A percentile compares a stretch with the other conserved stretches of the same genome.
Conservation (phyloP, 2,329 filamentous ascomycete genomes). For the Diaporthe australafricana region DNA sequence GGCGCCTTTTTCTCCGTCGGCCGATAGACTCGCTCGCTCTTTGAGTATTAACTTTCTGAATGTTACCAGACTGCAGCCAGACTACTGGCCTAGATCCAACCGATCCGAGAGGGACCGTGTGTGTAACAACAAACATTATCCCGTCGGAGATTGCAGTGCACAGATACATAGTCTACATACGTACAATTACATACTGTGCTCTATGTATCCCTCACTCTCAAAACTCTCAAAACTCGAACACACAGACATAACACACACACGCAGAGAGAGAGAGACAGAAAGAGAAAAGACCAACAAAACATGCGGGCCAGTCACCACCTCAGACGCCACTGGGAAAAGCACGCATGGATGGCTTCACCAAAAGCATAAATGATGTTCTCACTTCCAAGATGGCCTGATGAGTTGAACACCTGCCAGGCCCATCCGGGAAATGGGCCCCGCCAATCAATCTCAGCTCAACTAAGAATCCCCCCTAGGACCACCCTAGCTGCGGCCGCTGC, state of each 20-base stretch:
- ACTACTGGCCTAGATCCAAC: constrained; percentile 15
- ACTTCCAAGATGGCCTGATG: not conserved
- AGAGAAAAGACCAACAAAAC: too few species aligned
- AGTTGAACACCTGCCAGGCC: too few species aligned
- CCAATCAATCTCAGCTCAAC: not conserved
- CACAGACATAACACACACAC: too few species aligned
- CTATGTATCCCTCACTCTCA: not conserved
- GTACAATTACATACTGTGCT: too few species aligned
- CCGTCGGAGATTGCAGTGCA: constrained; percentile 10
- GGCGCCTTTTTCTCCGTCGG: constrained; percentile 10
- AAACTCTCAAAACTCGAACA: too few species aligned
- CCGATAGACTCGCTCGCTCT: constrained; percentile 11
- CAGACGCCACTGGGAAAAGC: too few species aligned
- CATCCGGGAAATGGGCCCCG: too few species aligned
- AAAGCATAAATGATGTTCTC: constrained; percentile 1
- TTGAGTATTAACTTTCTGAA: not conserved
- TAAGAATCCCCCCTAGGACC: not conserved
- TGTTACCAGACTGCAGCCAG: not conserved
- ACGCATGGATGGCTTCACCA: too few species aligned
- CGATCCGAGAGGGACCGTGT: not conserved
- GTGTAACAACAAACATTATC: too few species aligned
- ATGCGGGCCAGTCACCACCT: too few species aligned
- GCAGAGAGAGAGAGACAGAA: too few species aligned
- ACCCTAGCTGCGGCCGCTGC: constrained; percentile 13
- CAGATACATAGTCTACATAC: too few species aligned